Conservation (phyloP, 805 yeast genomes). For the Debaryomyces maramus region DNA sequence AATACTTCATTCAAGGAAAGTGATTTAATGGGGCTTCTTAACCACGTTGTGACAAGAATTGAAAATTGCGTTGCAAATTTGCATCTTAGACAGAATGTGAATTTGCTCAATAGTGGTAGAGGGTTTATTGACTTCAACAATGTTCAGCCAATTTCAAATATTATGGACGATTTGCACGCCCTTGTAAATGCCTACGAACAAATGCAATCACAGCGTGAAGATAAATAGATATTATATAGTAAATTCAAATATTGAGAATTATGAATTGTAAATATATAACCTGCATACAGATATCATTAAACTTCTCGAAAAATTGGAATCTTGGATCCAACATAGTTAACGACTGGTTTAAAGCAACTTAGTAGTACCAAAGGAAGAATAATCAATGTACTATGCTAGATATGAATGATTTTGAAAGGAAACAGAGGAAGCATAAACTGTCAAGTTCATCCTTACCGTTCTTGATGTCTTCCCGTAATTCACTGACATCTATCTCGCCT, state of each 20-base stretch:
- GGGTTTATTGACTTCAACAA: constrained; percentile 22
- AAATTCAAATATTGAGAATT: too few species aligned
- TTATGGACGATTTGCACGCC: constrained; percentile 25
- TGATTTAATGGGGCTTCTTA: constrained; percentile 58
- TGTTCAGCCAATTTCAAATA: constrained; percentile 18
- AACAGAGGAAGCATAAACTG: not conserved
- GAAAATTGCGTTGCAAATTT: constrained; percentile 53
- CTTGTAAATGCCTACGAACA: not conserved
- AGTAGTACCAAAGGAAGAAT: too few species aligned
- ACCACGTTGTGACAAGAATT: constrained; percentile 65
- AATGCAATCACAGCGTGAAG: not conserved
- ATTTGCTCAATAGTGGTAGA: constrained; percentile 18
- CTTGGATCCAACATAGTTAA: too few species aligned
- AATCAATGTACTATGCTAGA: too few species aligned
- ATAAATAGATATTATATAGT: not conserved
- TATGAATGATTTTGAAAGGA: constrained; percentile 1
- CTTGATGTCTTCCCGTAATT: constrained; percentile 1
- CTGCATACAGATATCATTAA: not conserved
- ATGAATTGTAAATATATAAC: not conserved
- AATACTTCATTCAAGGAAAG: constrained; percentile 19
- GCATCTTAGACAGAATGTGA: constrained; percentile 34
- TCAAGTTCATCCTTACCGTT: constrained; percentile 2
- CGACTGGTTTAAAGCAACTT: too few species aligned
- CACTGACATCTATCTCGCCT: not conserved
- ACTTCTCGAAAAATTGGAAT: too few species aligned